Evolutionary conservation across 768 basidiomycete genomes (phyloP).

Genomic region (Tylopilus cervinicoccineus): DNA sequence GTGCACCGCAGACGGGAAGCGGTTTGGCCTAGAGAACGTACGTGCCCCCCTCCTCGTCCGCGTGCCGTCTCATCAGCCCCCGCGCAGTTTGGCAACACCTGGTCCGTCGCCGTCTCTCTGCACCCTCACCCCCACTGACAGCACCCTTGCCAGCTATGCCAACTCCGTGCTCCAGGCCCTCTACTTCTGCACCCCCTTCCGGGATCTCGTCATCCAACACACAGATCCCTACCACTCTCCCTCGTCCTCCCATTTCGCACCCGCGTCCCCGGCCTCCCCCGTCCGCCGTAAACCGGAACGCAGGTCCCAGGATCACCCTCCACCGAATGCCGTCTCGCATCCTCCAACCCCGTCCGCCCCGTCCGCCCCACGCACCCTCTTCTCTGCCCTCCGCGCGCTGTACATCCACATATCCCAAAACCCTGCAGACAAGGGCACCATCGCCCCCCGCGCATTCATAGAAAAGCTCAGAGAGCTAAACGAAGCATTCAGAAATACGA

Average conservation of each 20-base stretch:
- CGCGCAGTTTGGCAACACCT: conserved; percentile 90
- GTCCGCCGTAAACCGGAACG: conserved; percentile 58
- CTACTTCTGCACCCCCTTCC: conserved; percentile 92
- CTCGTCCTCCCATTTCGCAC: conserved; percentile 21
- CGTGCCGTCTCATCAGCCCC: conserved; percentile 8
- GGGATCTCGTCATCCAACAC: conserved; percentile 80
- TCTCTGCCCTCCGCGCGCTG: conserved; percentile 90
- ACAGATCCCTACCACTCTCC: conserved; percentile 45
- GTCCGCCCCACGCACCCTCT: conserved; percentile 66
- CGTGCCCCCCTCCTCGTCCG: conserved; percentile 32
- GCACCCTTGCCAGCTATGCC: conserved; percentile 64
- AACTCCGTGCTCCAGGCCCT: conserved; percentile 98
- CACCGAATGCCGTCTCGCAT: conserved; percentile 23
- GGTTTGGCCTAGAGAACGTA: conserved; percentile 97
- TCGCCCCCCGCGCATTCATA: conserved; percentile 88
- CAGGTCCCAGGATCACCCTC: conserved; percentile 38
- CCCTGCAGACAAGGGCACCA: conserved; percentile 75
- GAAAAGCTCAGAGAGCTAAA: conserved; percentile 92
- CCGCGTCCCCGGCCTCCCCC: conserved; percentile 27
- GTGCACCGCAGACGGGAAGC: conserved; percentile 68
- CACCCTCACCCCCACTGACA: conserved; percentile 16
- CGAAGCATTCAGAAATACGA: conserved; percentile 82
- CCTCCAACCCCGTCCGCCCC: conserved; percentile 46
- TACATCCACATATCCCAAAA: conserved; percentile 80
- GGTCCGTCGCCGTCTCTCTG: conserved; percentile 44